Conservation (phyloP, 257 asterid species). For the Knoxia roxburghii region DNA sequence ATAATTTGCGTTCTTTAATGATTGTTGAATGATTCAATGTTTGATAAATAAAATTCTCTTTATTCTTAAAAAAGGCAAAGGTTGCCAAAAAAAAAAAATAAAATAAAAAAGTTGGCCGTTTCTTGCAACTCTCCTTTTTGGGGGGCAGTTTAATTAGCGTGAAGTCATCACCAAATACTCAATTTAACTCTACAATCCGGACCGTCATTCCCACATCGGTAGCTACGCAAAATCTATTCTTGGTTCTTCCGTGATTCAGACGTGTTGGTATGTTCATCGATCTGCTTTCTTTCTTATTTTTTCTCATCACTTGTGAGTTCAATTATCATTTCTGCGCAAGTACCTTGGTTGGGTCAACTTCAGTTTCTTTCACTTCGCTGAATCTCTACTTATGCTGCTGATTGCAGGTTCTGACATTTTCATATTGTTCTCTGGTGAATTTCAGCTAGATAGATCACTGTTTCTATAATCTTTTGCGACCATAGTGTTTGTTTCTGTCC, state of each 20-base stretch:
- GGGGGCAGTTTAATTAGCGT: no score
- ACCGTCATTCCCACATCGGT: no score
- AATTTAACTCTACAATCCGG: no score
- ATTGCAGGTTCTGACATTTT: slow-evolving; percentile 3
- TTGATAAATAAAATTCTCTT: no score
- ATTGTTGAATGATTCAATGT: no score
- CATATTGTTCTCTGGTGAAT: not conserved
- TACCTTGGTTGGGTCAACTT: not conserved
- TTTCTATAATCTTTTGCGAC: not conserved
- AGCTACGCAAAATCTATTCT: not conserved
- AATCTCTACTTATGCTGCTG: not conserved
- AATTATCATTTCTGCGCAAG: not conserved
- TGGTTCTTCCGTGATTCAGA: not conserved
- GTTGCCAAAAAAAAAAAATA: no score
- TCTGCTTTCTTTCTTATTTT: not conserved
- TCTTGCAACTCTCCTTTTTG: no score
- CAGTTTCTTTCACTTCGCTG: not conserved
- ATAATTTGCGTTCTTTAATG: no score
- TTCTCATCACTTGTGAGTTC: not conserved
- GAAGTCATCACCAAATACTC: no score
- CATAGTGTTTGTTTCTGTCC: not conserved
- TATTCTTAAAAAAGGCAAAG: no score
- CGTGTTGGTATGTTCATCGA: not conserved
- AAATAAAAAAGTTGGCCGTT: no score
- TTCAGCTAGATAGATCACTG: not conserved